Conservation (phyloP, 1,284 basidiomycete genomes). For the Puccinia hordei region DNA sequence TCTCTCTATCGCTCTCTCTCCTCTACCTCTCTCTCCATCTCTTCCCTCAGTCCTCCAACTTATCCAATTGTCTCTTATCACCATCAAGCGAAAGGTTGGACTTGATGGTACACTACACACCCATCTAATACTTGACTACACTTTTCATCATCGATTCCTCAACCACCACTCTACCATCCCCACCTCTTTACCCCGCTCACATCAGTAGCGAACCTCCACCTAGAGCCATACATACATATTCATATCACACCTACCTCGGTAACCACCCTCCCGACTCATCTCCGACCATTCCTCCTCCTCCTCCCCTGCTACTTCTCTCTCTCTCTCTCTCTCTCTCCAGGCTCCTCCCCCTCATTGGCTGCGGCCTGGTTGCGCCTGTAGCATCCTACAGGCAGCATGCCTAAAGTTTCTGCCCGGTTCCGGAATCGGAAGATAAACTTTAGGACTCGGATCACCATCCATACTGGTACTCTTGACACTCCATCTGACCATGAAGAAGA, state of each 20-base stretch:
- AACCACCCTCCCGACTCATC: conserved; percentile 1
- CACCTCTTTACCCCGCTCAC: no score
- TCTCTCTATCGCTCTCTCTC: not conserved
- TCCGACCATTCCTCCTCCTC: not conserved
- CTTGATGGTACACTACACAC: no score
- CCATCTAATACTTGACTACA: not conserved
- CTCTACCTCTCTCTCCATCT: not conserved
- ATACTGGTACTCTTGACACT: conserved; percentile 54
- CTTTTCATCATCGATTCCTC: not conserved
- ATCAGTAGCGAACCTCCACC: no score
- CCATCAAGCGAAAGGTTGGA: no score
- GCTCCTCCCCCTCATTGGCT: not conserved
- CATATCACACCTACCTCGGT: not conserved
- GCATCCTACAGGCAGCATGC: conserved; percentile 22
- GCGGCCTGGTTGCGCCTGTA: not conserved
- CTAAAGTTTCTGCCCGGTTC: conserved; percentile 55
- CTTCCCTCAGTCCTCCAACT: not conserved
- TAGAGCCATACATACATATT: not conserved
- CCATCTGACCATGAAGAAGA: conserved; percentile 54
- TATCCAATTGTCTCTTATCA: no score
- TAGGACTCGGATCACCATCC: conserved; percentile 57
- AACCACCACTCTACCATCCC: not conserved
- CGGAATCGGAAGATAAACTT: conserved; percentile 59
- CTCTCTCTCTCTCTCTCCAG: not conserved
- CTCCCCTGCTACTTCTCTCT: not conserved